Evolutionary conservation across 352 stramenopile species (phyloP), one percentile per base, ranked within the genome.

Genomic region (Aphanomyces astaci): DNA sequence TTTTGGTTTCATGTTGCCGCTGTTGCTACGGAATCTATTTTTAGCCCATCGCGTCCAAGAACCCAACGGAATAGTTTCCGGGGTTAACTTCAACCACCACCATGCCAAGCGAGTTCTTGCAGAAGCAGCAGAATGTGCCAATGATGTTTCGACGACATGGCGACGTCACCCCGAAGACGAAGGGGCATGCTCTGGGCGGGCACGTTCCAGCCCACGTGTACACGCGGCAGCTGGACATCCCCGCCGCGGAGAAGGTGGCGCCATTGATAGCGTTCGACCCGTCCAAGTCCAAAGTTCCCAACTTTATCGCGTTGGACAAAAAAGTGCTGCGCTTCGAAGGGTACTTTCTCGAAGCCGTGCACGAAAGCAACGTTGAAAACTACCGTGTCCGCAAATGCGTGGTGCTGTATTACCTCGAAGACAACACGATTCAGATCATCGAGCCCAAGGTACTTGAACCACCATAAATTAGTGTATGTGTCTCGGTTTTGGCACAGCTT

Each of bases 281-380:
- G 1, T 73, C 71, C 10, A 74, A 73, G 9, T 81, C 82, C 17
- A 91, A 88, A 56, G 79, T 81, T 43, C 82, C 82, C 0, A 76
- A 72, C 24, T 90, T 90, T 52, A 89, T 90, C 65, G 79, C 76
- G 13, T 79, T 87, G 40, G 83, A 92, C 75, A 91, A 92, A 64
- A 89, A 90, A 66, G 84, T 95, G 51, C 72, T 95, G 27, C 84
- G 86, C 52, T 97, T 96, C 33, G 87, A 88, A 39, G 81, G 79
- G 10, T 96, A 91, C 70, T 96, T 96, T 66, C 72, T 94, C 25
- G 88, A 96, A 72, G 78, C 87, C 19, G 85, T 94, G 31, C 83
- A 92, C 49, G 89, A 97, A 59, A 90, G 82, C 71, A 89, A 88
- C 66, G 45, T 89, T 15, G 89, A 95, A 68, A 94, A 96, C 75